A percentile compares a stretch with the other conserved stretches of the same genome.
These are phyloP conservation scores for Beauveria australis DNA, from an alignment of 2,329 filamentous ascomycete genomes.

Conservation along the genomic window DNA sequence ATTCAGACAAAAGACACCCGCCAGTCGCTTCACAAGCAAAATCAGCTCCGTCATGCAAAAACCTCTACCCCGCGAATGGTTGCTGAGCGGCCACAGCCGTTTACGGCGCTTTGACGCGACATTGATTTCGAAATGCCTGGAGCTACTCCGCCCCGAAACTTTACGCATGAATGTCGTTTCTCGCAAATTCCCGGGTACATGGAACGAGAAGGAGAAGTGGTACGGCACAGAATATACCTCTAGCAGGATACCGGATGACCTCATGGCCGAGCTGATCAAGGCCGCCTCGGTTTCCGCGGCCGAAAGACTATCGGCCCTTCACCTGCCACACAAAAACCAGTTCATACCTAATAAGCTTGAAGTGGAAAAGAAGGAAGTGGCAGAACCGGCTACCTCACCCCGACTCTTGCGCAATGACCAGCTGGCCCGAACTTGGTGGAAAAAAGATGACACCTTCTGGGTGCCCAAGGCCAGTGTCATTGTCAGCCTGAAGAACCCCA, in stretches of 20 bases:
- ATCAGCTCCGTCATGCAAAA: slow-evolving; percentile 87
- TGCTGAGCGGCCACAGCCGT: slow-evolving; percentile 71
- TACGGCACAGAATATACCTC: slow-evolving; percentile 91
- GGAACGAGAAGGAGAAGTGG: slow-evolving; percentile 90
- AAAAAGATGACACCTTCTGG: slow-evolving; percentile 98
- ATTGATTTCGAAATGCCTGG: slow-evolving; percentile 66
- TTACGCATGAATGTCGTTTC: slow-evolving; percentile 79
- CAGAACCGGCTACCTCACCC: slow-evolving; percentile 63
- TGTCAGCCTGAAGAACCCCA: slow-evolving; percentile 69
- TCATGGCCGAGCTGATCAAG: slow-evolving; percentile 61
- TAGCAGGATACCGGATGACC: slow-evolving; percentile 68
- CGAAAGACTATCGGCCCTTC: slow-evolving; percentile 60
- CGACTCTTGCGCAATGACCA: slow-evolving; percentile 80
- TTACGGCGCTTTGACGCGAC: slow-evolving; percentile 73
- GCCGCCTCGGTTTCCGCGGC: slow-evolving; percentile 51
- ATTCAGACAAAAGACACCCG: slow-evolving; percentile 86
- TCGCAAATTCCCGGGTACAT: slow-evolving; percentile 73
- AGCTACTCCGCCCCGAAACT: slow-evolving; percentile 75
- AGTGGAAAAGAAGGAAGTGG: slow-evolving; percentile 89
- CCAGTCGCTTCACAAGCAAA: slow-evolving; percentile 80
- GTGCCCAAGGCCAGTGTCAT: slow-evolving; percentile 88
- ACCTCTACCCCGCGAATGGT: slow-evolving; percentile 74
- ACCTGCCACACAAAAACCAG: slow-evolving; percentile 87
- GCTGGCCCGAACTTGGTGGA: slow-evolving; percentile 81
- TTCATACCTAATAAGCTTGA: slow-evolving; percentile 92